A percentile compares a stretch with the other conserved stretches of the same genome.
Evolutionary conservation across 345 rosid species (phyloP).

Genomic region (Bruguiera parviflora): DNA sequence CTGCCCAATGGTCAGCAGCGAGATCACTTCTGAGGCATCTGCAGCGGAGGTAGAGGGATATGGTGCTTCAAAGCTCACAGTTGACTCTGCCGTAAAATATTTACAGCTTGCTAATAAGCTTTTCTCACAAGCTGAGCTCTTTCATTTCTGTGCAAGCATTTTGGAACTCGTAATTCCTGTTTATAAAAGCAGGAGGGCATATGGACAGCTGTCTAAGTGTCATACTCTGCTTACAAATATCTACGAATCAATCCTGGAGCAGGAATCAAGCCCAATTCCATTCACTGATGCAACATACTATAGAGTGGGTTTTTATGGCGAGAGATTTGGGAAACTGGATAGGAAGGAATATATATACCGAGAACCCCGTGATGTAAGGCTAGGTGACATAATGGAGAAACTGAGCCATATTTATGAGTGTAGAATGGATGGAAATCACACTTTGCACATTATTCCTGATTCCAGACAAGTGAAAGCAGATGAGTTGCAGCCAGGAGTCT

Average conservation of each 20-base stretch:
- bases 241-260: constrained; percentile 91
- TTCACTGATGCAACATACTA: constrained; percentile 97
- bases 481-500: constrained; percentile 88
- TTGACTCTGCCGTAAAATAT: constrained; percentile 97
- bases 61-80: constrained; percentile 98
- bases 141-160: constrained; percentile 96
- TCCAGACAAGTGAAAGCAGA: constrained; percentile 97
- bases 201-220: constrained; percentile 94
- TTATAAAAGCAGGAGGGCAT: constrained; percentile 90
- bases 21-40: constrained; percentile 86
- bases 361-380: constrained; percentile 94
- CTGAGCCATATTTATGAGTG: constrained; percentile 94
- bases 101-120: constrained; percentile 94
- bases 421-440: constrained; percentile 86
- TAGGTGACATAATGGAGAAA: constrained; percentile 99
- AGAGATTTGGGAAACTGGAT: constrained; percentile 85
- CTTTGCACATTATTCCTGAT: constrained; percentile 85
- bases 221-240: constrained; percentile 82
- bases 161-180: constrained; percentile 97
- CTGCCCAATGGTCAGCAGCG: constrained; percentile 92
- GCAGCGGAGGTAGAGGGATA: constrained; percentile 99
- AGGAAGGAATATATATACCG: constrained; percentile 83
- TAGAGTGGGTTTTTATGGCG: constrained; percentile 97
- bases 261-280: constrained; percentile 92
- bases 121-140: constrained; percentile 95